phyloP scores from a whole-genome alignment of 1,284 basidiomycete genomes.

The Coriolopsis trogii region DNA sequence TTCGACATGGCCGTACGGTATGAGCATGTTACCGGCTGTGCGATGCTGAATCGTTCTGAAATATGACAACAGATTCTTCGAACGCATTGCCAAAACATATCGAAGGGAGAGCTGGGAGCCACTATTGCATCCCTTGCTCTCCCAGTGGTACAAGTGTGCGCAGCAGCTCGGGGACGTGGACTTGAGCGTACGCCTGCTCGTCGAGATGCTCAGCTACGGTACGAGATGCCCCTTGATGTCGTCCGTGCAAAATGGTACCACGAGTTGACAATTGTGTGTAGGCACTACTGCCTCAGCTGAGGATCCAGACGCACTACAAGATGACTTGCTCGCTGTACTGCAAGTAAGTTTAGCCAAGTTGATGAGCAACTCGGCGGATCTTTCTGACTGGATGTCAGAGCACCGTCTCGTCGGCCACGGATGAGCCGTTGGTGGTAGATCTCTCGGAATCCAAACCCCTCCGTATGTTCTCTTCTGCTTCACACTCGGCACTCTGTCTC shows the following conservation, averaged over 20 bases:
- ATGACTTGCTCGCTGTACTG: slow-evolving; percentile 70
- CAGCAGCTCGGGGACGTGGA: slow-evolving; percentile 77
- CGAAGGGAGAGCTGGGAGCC: slow-evolving; percentile 78
- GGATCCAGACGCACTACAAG: slow-evolving; percentile 52
- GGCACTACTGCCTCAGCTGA: slow-evolving; percentile 37
- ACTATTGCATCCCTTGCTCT: slow-evolving; percentile 72
- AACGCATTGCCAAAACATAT: slow-evolving; percentile 85
- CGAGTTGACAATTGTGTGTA: background rate
- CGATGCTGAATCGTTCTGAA: background rate
- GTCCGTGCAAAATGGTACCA: background rate
- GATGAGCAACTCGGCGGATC: no score
- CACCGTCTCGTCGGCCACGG: slow-evolving; percentile 61
- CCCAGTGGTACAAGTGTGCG: slow-evolving; percentile 81
- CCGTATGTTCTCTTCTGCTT: slow-evolving; percentile 46
- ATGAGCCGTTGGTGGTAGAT: slow-evolving; percentile 62
- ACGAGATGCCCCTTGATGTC: slow-evolving; percentile 20
- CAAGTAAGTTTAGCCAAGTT: slow-evolving; percentile 44
- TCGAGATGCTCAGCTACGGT: slow-evolving; percentile 86
- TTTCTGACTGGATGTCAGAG: no score
- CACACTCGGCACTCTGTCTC: no score
- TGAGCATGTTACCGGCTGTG: slow-evolving; percentile 17
- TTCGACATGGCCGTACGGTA: slow-evolving; percentile 84
- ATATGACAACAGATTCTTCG: slow-evolving; percentile 69
- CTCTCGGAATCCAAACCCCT: slow-evolving; percentile 63
- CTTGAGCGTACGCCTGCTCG: slow-evolving; percentile 66